Evolutionary conservation across 495 filamentous ascomycete genomes (phyloP).

Genomic region (Aspergillus baeticus): DNA sequence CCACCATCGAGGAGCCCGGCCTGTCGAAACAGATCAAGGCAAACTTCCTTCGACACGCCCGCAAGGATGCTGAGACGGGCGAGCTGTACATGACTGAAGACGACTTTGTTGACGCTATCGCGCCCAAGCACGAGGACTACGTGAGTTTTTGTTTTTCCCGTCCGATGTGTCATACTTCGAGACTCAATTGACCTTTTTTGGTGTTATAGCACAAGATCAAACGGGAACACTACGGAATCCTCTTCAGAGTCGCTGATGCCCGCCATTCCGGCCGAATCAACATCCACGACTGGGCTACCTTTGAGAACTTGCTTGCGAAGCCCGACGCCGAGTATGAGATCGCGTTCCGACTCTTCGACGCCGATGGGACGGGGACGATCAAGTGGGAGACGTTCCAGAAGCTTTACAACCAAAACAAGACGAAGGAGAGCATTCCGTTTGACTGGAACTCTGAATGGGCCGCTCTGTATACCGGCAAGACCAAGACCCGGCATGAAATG

Average conservation of each 20-base stretch:
- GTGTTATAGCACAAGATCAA: conserved; percentile 85
- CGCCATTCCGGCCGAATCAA: conserved; percentile 66
- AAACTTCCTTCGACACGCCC: conserved; percentile 75
- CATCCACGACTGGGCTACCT: conserved; percentile 84
- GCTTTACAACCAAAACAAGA: conserved; percentile 80
- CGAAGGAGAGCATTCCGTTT: conserved; percentile 78
- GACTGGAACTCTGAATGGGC: conserved; percentile 98
- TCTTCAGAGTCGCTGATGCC: conserved; percentile 87
- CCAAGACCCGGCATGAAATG: conserved; percentile 79
- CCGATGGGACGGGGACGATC: conserved; percentile 75
- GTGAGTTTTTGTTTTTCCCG: conserved; percentile 51
- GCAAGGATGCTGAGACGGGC: conserved; percentile 69
- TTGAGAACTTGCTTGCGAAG: conserved; percentile 89
- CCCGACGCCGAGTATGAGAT: conserved; percentile 99
- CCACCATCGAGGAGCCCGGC: conserved; percentile 52
- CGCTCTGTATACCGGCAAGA: conserved; percentile 86
- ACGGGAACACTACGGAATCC: conserved; percentile 88
- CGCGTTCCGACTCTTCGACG: conserved; percentile 92
- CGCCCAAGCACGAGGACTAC: conserved; percentile 84
- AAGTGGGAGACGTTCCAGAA: conserved; percentile 83
- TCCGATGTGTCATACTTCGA: conserved; percentile 19
- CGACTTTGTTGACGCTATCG: conserved; percentile 87
- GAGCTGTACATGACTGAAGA: conserved; percentile 78
- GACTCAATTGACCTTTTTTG: conserved; percentile 16
- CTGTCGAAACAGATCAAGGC: conserved; percentile 68